A percentile compares a stretch with the other conserved stretches of the same genome.
These are phyloP conservation scores for Carex scoparia DNA, from an alignment of 176 grass and related monocot species.

Conservation along the genomic window DNA sequence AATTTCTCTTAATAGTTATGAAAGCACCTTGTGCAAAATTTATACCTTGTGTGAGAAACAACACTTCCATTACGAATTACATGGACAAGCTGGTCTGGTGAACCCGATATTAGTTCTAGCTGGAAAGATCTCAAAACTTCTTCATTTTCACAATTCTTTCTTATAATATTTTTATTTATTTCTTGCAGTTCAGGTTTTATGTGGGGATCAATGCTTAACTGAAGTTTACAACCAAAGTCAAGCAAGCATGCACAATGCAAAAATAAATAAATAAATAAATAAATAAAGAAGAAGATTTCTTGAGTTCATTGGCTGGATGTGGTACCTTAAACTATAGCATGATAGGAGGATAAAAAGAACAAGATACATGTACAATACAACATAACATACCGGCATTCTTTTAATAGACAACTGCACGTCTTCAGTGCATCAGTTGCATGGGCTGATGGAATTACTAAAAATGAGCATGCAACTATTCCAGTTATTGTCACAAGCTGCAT, in stretches of 20 bases:
- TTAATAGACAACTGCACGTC: slow-evolving; percentile 91
- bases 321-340: background rate
- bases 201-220: background rate
- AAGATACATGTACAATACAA: background rate
- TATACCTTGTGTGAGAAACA: too few relatives aligned
- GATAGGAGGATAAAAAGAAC: background rate
- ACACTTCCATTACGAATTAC: background rate
- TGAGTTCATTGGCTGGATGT: background rate
- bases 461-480: slow-evolving; percentile 47
- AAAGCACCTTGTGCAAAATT: background rate
- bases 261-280: too few relatives aligned
- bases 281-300: background rate
- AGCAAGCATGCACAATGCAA: background rate
- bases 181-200: background rate
- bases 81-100: background rate
- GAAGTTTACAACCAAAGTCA: background rate
- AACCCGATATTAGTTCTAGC: background rate
- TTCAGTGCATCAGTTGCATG: slow-evolving; percentile 78
- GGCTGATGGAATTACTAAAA: slow-evolving; percentile 66
- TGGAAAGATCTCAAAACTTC: background rate
- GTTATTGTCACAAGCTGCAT: slow-evolving; percentile 43
- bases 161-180: background rate
- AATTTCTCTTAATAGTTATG: background rate
- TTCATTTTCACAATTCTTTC: background rate
- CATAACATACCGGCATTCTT: slow-evolving; percentile 78